Base-by-base conservation (phyloP, 2,329 filamentous ascomycete species). In the Diplodia seriata region DNA sequence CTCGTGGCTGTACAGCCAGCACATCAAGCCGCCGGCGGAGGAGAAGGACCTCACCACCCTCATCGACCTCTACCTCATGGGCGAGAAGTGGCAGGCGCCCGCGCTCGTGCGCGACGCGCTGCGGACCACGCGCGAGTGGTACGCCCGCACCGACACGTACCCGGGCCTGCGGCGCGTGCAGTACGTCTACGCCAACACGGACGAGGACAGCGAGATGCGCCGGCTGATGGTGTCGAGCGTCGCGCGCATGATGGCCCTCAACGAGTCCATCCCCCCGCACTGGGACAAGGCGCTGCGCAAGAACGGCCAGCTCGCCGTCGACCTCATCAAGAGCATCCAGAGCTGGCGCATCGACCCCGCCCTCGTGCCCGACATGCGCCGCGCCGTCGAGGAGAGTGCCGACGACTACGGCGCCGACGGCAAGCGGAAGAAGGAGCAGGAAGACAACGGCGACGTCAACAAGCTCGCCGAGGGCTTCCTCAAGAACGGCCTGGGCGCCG, bases 11-110 rank as follows among this genome's bases (percentile, higher is more conserved):
- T 86, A 86, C 79, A 78, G 77, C 31, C 79, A 79, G 66, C 76
- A 77, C 12, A 76, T 86, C n/a, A 82, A 80, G 6, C 74, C 79
- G 0, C 83, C 84, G 1, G 77, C 78, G 66, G 79, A 83, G 68
- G 85, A 86, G 73, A 79, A 82, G 43, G 84, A 86, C 68, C 77
- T 86, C 4, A 79, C 79, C 18, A 74, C 78, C 0, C 76, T 85
- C n/a, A 82, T 85, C 71, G 84, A 86, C 68, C 78, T 86, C 40
- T 86, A 86, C 74, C 80, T 86, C 55, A 83, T 86, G 79, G 80
- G 81, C 38, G 82, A 85, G 75, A 85, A 85, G 70, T 83, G 85
- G 77, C 76, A 82, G 70, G 85, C 85, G 69, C 76, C 79, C 2
- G 75, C 74, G n/a, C 76, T 86, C 18, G 76, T 81, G 43, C 73